Base-by-base conservation (phyloP, 2,329 filamentous ascomycete genomes). In the Capronia epimyces region DNA sequence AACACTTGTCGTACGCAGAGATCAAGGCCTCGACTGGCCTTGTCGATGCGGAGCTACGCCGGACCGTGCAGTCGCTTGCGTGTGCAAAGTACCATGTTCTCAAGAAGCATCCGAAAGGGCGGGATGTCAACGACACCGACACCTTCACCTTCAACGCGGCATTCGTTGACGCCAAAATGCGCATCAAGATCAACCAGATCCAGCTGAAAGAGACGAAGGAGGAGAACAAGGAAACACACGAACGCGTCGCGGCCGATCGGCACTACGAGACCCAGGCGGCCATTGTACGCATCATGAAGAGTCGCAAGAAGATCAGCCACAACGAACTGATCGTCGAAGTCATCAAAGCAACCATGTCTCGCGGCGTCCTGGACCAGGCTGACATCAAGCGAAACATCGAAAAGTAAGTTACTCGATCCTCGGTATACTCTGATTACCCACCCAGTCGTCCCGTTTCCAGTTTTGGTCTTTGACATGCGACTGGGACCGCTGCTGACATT, bases 361-460 rank as follows among this genome's bases (percentile, higher is more conserved):
- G 93, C 48, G 94, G 93, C 12, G 88, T 87, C 15, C 75, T 98
- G 52, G 90, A 95, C 64, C 80, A 89, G 34, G 76, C 76, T 1
- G 89, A 93, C 57, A 97, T 98, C 60, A 98, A 98, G 81, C 84
- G 86, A 73, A 94, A 97, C 67, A 96, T 98, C 69, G 93, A 97
- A 69, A 89, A 87, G 82, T 90, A 70, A 64, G 84, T 77, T 20
- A 20, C 34, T 42, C 24, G 16, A 24, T 20, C 16, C 16, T 20
- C 37, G 1, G 37, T n/a, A n/a, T n/a, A n/a, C n/a, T n/a, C n/a
- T n/a, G n/a, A n/a, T n/a, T n/a, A n/a, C n/a, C n/a, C n/a, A n/a
- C n/a, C n/a, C n/a, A n/a, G n/a, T n/a, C n/a, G n/a, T n/a, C n/a
- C n/a, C n/a, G n/a, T n/a, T n/a, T n/a, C 16, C 16, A 24, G 37